phyloP scores from a whole-genome alignment of 306 rosid species.

The Argentina anserina region DNA sequence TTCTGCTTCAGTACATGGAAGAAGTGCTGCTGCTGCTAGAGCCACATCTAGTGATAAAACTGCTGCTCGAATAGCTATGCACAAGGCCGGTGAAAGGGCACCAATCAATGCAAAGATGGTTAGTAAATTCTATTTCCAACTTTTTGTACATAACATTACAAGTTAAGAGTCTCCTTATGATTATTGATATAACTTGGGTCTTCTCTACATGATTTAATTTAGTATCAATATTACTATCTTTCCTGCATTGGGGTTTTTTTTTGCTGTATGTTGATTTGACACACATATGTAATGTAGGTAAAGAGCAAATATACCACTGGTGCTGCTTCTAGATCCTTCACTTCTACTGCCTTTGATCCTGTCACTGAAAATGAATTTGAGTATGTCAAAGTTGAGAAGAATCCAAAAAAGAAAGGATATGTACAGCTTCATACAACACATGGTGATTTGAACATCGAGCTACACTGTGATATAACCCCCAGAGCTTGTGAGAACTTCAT shows the following conservation, averaged over 20 bases:
- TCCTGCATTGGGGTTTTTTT: not conserved
- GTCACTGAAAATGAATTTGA: constrained; percentile 83
- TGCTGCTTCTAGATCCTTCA: constrained; percentile 94
- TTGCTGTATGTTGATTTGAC: constrained; percentile 17
- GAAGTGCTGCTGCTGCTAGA: constrained; percentile 97
- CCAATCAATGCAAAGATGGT: constrained; percentile 94
- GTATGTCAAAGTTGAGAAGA: constrained; percentile 93
- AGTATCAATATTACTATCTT: constrained; percentile 9
- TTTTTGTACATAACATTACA: not conserved
- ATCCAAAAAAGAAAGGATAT: constrained; percentile 93
- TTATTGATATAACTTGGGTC: not conserved
- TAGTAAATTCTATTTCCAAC: constrained; percentile 17
- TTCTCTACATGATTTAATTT: not conserved
- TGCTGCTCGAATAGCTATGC: constrained; percentile 96
- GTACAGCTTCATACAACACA: constrained; percentile 86
- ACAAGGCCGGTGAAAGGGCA: constrained; percentile 87
- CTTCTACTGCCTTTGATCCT: constrained; percentile 89
- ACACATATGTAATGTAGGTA: constrained; percentile 47
- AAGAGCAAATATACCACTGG: constrained; percentile 92
- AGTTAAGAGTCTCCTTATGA: not conserved
- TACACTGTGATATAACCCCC: constrained; percentile 92
- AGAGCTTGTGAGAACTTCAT: constrained; percentile 91
- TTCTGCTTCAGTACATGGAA: constrained; percentile 98
- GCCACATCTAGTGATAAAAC: constrained; percentile 85
- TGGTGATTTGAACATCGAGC: constrained; percentile 93